A percentile compares a stretch with the other conserved stretches of the same genome.
Evolutionary conservation across 2,329 filamentous ascomycete genomes (phyloP).

Genomic region (Neophaeococcomyces mojaviensis): DNA sequence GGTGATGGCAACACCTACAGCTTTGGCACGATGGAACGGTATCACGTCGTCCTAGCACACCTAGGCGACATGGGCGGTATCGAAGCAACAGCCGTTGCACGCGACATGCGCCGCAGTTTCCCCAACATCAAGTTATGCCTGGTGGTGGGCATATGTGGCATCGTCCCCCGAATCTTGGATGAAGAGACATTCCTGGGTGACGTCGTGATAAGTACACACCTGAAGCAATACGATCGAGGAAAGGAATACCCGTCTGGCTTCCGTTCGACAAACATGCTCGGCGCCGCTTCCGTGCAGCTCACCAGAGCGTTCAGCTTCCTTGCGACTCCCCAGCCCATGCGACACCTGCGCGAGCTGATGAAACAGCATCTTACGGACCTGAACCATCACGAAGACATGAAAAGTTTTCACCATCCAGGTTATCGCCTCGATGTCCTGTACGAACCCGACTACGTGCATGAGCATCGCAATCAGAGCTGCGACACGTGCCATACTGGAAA

Average conservation of each 20-base stretch:
- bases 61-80: conserved; percentile 26
- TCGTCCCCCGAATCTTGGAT: conserved; percentile 25
- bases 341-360: conserved; percentile 5
- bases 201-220: conserved; percentile 24
- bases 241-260: conserved; percentile 19
- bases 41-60: conserved; percentile 27
- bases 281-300: conserved; percentile 25
- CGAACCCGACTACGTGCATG: background rate
- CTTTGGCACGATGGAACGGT: conserved; percentile 23
- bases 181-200: conserved; percentile 27
- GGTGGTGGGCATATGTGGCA: conserved; percentile 37
- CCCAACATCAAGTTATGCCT: conserved; percentile 28
- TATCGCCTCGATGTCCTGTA: background rate
- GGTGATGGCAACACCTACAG: conserved; percentile 28
- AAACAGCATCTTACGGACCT: conserved; percentile 4
- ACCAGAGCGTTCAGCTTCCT: conserved; percentile 21
- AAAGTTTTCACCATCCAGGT: conserved; percentile 2
- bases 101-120: conserved; percentile 30
- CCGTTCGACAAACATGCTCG: conserved; percentile 23
- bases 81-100: conserved; percentile 21
- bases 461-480: background rate
- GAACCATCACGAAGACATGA: conserved; percentile 9
- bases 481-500: conserved; percentile 1
- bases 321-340: background rate
- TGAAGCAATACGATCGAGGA: conserved; percentile 25